Evolutionary conservation across 306 rosid genomes (phyloP).

Genomic region (Prunus mongolica): DNA sequence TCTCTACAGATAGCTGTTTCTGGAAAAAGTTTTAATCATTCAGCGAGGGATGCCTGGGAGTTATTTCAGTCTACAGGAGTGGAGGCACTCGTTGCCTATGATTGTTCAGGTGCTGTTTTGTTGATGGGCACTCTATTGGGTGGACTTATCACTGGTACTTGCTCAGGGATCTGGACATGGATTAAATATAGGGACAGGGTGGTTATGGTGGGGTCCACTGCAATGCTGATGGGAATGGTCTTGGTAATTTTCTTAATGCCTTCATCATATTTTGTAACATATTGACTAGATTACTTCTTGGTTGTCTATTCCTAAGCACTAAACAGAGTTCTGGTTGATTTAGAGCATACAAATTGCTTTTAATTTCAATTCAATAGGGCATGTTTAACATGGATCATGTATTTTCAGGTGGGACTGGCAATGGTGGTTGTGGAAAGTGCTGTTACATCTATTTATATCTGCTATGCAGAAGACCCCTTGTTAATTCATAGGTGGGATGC

Average conservation of each 20-base stretch:
- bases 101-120: constrained; percentile 94
- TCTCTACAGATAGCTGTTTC: constrained; percentile 75
- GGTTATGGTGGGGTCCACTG: constrained; percentile 87
- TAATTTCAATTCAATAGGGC: not conserved
- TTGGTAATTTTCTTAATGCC: constrained; percentile 49
- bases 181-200: constrained; percentile 66
- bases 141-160: constrained; percentile 90
- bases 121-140: constrained; percentile 85
- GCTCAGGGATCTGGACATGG: constrained; percentile 95
- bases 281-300: too few relatives aligned
- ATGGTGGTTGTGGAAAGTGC: constrained; percentile 99
- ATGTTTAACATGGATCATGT: not conserved
- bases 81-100: constrained; percentile 87
- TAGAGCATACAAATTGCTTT: not conserved
- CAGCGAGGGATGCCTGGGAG: constrained; percentile 99
- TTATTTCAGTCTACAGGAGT: constrained; percentile 97
- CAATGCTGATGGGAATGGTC: constrained; percentile 95
- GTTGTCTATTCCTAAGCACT: too few relatives aligned
- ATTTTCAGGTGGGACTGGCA: constrained; percentile 84
- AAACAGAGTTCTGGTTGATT: not conserved
- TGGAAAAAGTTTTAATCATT: constrained; percentile 88
- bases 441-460: constrained; percentile 86
- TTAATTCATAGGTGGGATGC: constrained; percentile 92
- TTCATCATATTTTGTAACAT: too few relatives aligned
- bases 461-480: constrained; percentile 95